Conservation (phyloP, 495 filamentous ascomycete genomes). For the Neurospora sp. region DNA sequence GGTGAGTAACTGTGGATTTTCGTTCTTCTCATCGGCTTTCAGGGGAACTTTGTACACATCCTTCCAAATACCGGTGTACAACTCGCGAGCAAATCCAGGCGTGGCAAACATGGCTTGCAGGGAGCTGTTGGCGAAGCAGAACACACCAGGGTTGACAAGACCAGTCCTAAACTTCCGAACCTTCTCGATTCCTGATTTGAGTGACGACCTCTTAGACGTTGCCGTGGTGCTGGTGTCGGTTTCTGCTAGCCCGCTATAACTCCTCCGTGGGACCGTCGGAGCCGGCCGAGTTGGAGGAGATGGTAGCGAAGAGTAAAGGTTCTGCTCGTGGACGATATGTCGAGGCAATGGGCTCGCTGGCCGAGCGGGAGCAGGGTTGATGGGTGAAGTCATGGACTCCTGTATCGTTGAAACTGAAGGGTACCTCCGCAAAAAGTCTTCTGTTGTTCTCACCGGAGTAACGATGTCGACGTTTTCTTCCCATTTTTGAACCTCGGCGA, state of each 20-base stretch:
- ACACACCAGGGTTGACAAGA: conserved; percentile 66
- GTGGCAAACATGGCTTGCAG: conserved; percentile 78
- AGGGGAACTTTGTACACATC: conserved; percentile 32
- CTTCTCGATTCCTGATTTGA: conserved; percentile 12
- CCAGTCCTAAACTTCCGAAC: conserved; percentile 44
- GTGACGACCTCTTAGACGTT: conserved; percentile 31
- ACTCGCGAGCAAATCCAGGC: conserved; percentile 56
- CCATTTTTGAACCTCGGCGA: conserved; percentile 30
- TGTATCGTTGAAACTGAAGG: conserved; percentile 60
- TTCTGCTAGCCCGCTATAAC: conserved; percentile 74
- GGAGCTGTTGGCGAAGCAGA: conserved; percentile 85
- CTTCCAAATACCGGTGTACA: conserved; percentile 46
- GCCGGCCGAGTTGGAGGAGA: conserved; percentile 57
- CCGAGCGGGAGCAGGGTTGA: conserved; percentile 11
- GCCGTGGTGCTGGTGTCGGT: conserved; percentile 39
- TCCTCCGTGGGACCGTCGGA: conserved; percentile 73
- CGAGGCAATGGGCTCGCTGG: conserved; percentile 21
- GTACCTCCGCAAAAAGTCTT: conserved; percentile 76
- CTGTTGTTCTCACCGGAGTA: conserved; percentile 40
- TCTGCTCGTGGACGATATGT: conserved; percentile 21
- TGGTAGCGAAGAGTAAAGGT: conserved; percentile 19
- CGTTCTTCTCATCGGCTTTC: conserved; percentile 52
- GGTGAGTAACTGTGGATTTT: conserved; percentile 67
- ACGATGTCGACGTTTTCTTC: conserved; percentile 31
- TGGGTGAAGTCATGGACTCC: conserved; percentile 58